phyloP scores from a whole-genome alignment of 331 rosid genomes.

The Erythrophleum ivorense region DNA sequence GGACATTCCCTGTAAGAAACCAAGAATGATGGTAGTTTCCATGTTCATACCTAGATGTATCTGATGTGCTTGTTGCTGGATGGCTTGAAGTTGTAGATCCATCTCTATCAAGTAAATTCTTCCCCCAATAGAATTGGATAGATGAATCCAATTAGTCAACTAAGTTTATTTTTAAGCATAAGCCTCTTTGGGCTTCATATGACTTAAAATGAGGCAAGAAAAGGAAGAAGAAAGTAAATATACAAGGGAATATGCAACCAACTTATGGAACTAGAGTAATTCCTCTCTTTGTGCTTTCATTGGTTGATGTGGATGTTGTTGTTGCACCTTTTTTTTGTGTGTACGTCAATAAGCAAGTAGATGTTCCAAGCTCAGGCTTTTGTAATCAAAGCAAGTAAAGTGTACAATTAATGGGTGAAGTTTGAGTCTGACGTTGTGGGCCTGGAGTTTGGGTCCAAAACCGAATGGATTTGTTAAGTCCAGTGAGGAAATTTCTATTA shows the following conservation, averaged over 20 bases:
- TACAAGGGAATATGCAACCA: conserved; percentile 76
- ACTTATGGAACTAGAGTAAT: conserved; percentile 96
- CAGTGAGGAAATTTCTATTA: conserved; percentile 47
- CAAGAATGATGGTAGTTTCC: conserved; percentile 92
- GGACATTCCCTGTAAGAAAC: conserved; percentile 99
- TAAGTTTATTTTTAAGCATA: conserved; percentile 90
- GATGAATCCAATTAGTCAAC: conserved; percentile 65
- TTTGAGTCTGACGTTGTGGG: conserved; percentile 70
- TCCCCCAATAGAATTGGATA: conserved; percentile 85
- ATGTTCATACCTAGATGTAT: conserved; percentile 91
- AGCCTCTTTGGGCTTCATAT: conserved; percentile 92
- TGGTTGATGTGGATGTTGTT: too few species aligned
- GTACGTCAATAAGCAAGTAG: conserved; percentile 35
- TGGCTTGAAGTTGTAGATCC: conserved; percentile 98
- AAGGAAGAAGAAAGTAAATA: conserved; percentile 61
- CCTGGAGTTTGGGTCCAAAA: conserved; percentile 76
- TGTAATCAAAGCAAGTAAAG: conserved; percentile 60
- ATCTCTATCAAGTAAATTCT: conserved; percentile 86
- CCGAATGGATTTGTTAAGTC: conserved; percentile 58
- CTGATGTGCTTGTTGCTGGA: conserved; percentile 97
- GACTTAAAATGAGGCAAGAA: conserved; percentile 66
- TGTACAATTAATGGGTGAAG: conserved; percentile 71
- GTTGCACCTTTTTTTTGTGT: too few species aligned
- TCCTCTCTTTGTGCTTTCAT: conserved; percentile 45
- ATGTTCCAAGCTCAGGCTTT: conserved; percentile 71